Evolutionary conservation across 2,329 filamentous ascomycete species (phyloP).

Genomic region (Alternaria sp.): DNA sequence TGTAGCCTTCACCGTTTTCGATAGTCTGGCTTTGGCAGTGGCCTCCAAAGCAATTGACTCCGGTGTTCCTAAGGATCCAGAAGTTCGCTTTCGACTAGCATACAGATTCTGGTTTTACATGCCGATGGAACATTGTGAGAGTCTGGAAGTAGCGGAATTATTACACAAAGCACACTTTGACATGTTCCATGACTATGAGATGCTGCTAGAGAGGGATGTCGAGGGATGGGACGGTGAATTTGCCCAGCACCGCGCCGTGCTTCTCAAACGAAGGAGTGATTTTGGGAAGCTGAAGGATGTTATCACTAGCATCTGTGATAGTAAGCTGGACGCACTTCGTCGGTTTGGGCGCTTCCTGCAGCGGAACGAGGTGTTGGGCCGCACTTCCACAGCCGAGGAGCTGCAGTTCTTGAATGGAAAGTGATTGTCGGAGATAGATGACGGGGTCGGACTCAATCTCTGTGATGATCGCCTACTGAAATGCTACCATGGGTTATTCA

Average conservation of each 20-base stretch:
- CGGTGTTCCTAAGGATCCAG: background rate
- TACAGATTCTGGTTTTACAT: background rate
- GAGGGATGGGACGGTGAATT: background rate
- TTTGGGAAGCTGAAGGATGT: background rate
- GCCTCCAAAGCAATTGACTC: background rate
- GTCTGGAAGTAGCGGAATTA: background rate
- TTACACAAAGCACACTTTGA: background rate
- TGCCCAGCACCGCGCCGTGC: background rate
- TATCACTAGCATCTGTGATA: background rate
- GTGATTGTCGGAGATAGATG: background rate
- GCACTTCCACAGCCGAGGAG: background rate
- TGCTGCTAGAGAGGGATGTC: background rate
- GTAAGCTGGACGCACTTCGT: background rate
- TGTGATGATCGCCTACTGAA: background rate
- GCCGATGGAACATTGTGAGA: background rate
- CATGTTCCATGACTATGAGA: background rate
- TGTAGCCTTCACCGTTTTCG: constrained; percentile 5
- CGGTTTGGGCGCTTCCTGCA: background rate
- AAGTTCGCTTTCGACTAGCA: background rate
- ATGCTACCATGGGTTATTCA: background rate
- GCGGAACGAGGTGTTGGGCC: background rate
- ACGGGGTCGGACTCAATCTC: background rate
- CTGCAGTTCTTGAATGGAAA: background rate
- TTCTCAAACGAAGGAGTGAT: background rate
- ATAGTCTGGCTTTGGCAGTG: background rate